phyloP scores from a whole-genome alignment of 805 yeast species.

The Ogataea sp. region DNA sequence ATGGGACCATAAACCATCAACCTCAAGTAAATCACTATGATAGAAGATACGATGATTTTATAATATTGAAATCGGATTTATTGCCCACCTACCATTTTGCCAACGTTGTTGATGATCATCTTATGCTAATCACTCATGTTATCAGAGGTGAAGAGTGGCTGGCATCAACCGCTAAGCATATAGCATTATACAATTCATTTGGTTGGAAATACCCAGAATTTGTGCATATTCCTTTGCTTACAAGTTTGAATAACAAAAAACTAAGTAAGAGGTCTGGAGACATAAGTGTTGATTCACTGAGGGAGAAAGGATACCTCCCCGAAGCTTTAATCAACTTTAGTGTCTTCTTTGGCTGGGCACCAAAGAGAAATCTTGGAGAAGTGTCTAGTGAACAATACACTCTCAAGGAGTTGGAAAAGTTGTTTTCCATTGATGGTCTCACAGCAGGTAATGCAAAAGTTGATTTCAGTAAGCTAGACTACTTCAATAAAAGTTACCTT shows the following conservation, averaged over 20 bases:
- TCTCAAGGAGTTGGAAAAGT: slow-evolving; percentile 40
- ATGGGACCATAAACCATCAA: slow-evolving; percentile 69
- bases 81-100: slow-evolving; percentile 97
- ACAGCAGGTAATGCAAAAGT: slow-evolving; percentile 95
- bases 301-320: slow-evolving; percentile 60
- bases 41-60: slow-evolving; percentile 81
- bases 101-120: slow-evolving; percentile 88
- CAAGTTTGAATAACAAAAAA: slow-evolving; percentile 66
- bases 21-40: slow-evolving; percentile 69
- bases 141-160: slow-evolving; percentile 98
- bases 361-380: slow-evolving; percentile 47
- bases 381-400: slow-evolving; percentile 43
- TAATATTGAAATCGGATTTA: slow-evolving; percentile 86
- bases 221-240: slow-evolving; percentile 85
- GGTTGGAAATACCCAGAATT: slow-evolving; percentile 79
- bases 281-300: slow-evolving; percentile 55
- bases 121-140: slow-evolving; percentile 90
- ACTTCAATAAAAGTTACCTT: slow-evolving; percentile 70
- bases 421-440: slow-evolving; percentile 61
- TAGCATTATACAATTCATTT: slow-evolving; percentile 78
- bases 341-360: slow-evolving; percentile 94
- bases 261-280: slow-evolving; percentile 84
- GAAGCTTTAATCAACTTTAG: slow-evolving; percentile 84
- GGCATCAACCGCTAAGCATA: slow-evolving; percentile 90
- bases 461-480: slow-evolving; percentile 64